Evolutionary conservation across 257 asterid species (phyloP).

Genomic region (Gentiana macrophylla): DNA sequence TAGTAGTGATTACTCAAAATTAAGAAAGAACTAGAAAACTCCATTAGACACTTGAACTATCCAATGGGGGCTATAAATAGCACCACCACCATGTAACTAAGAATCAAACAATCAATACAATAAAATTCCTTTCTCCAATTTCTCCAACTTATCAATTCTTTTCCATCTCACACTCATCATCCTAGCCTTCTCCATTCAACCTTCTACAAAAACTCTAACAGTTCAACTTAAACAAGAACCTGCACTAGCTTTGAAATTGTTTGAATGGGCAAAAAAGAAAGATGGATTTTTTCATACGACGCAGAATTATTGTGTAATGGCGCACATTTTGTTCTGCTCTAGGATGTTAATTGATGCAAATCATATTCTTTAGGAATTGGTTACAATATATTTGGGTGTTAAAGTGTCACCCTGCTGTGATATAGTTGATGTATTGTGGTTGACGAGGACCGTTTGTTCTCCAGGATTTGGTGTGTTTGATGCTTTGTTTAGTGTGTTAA

Average conservation of each 20-base stretch:
- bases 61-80: no score
- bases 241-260: constrained; percentile 54
- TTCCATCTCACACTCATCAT: no score
- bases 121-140: no score
- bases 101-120: no score
- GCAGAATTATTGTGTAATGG: constrained; percentile 56
- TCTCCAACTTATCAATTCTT: no score
- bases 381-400: constrained; percentile 22
- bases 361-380: constrained; percentile 43
- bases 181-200: no score
- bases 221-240: constrained; percentile 65
- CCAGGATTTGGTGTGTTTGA: constrained; percentile 82
- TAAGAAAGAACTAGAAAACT: no score
- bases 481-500: constrained; percentile 52
- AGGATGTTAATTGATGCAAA: constrained; percentile 57
- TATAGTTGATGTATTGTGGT: constrained; percentile 67
- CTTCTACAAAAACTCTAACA: no score
- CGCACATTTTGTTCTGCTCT: constrained; percentile 78
- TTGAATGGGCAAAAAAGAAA: constrained; percentile 49
- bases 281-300: constrained; percentile 47
- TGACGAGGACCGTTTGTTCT: constrained; percentile 42
- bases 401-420: constrained; percentile 13
- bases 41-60: no score
- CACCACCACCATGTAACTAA: no score
- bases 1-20: no score